Percentiles rank a stretch among this genome's conserved stretches.
These are phyloP conservation scores for Ceratocystis albifundus DNA, from an alignment of 2,329 filamentous ascomycete species.

Conservation along the genomic window DNA sequence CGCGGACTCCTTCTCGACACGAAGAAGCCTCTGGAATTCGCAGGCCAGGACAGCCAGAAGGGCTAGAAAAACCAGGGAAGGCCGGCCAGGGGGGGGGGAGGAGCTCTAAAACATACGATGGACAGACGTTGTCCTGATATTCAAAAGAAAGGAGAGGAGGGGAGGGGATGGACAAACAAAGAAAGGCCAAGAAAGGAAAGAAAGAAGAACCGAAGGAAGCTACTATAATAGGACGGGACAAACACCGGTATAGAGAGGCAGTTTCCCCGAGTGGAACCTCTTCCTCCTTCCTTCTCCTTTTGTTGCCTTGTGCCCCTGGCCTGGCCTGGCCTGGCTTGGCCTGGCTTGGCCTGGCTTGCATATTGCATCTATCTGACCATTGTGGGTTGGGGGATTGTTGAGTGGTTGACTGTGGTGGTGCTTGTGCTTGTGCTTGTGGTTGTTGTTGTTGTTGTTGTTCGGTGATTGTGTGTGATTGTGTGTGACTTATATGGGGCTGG, in stretches of 20 bases:
- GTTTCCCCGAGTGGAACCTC: conserved; percentile 1
- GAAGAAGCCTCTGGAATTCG: too few relatives aligned
- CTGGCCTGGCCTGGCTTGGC: too few relatives aligned
- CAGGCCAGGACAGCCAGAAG: too few relatives aligned
- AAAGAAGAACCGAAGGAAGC: background rate
- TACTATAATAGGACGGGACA: background rate
- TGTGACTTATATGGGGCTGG: too few relatives aligned
- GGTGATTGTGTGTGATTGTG: too few relatives aligned
- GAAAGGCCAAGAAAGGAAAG: background rate
- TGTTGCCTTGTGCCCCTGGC: background rate
- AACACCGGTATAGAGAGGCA: background rate
- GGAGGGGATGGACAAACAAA: conserved; percentile 1
- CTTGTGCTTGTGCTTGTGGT: too few relatives aligned
- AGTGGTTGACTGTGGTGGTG: too few relatives aligned
- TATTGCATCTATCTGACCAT: too few relatives aligned
- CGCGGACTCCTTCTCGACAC: background rate
- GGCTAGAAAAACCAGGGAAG: background rate
- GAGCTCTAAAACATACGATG: background rate
- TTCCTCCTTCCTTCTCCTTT: background rate
- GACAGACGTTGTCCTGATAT: background rate
- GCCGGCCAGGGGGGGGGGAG: background rate
- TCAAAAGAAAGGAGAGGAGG: background rate
- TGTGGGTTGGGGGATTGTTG: too few relatives aligned
- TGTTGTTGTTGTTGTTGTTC: too few relatives aligned
- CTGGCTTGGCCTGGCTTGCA: too few relatives aligned